Conservation (phyloP, 306 rosid species). For the Bauhinia variegata region DNA sequence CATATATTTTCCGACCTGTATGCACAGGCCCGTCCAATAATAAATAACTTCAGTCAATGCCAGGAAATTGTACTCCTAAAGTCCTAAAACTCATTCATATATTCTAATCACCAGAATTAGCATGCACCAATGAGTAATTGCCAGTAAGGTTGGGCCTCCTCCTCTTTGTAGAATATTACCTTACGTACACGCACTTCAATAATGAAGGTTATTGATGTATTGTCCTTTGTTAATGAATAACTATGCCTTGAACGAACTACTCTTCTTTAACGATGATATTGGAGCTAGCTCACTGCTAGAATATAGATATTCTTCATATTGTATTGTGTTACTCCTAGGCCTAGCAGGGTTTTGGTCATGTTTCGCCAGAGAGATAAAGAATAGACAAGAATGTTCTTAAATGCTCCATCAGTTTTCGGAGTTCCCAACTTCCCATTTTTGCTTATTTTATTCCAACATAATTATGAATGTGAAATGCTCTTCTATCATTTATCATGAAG, state of each 20-base stretch:
- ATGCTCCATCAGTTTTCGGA: constrained; percentile 9
- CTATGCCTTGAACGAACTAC: background rate
- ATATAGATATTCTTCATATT: constrained; percentile 10
- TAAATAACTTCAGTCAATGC: constrained; percentile 55
- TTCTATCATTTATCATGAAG: constrained; percentile 11
- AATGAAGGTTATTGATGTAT: background rate
- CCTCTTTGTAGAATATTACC: background rate
- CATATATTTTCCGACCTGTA: constrained; percentile 66
- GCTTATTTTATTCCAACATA: constrained; percentile 14
- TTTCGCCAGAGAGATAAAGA: constrained; percentile 12
- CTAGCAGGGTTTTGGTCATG: background rate
- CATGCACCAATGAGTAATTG: background rate
- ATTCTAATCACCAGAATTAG: background rate
- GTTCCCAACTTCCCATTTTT: constrained; percentile 9
- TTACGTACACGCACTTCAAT: background rate
- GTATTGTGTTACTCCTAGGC: background rate
- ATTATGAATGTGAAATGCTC: constrained; percentile 5
- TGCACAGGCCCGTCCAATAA: constrained; percentile 50
- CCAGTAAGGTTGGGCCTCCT: background rate
- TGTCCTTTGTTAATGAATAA: background rate
- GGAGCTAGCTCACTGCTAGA: constrained; percentile 17
- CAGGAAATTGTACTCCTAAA: constrained; percentile 50
- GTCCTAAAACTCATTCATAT: constrained; percentile 10
- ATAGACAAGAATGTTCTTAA: background rate
- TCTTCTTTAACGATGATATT: background rate